A percentile compares a stretch with the other conserved stretches of the same genome.
phyloP scores from a whole-genome alignment of 202 grass and related monocot genomes.

The Carex arenaria region DNA sequence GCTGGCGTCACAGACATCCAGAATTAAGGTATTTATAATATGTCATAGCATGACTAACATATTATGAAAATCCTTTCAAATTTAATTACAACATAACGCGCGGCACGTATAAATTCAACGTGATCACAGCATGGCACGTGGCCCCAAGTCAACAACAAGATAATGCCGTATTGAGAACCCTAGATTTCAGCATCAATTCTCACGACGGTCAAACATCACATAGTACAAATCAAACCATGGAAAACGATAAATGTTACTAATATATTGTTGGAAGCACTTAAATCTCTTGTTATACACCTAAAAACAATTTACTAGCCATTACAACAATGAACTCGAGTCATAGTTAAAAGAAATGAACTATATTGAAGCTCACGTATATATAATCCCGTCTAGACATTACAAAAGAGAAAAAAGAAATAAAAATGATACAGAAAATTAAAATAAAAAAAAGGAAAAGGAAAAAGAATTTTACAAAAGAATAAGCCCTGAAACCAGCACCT shows the following conservation, averaged over 20 bases:
- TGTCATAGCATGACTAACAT: no score
- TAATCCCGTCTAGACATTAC: conserved; percentile 30
- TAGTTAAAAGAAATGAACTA: conserved; percentile 16
- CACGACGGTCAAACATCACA: not conserved
- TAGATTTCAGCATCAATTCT: not conserved
- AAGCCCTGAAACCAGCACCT: conserved; percentile 24
- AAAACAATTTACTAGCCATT: not conserved
- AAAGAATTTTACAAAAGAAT: conserved; percentile 32
- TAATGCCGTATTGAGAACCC: no score
- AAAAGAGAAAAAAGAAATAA: conserved; percentile 10
- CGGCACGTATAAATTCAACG: no score
- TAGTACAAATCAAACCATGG: not conserved
- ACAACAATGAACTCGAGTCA: not conserved
- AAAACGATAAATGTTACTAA: not conserved
- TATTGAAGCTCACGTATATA: conserved; percentile 28
- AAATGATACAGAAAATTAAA: conserved; percentile 23
- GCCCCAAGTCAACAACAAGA: no score
- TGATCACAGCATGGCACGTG: no score
- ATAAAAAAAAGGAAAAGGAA: not conserved
- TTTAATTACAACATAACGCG: no score
- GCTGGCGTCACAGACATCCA: no score
- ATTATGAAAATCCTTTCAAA: no score
- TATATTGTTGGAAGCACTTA: not conserved
- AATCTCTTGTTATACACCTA: not conserved
- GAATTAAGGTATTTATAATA: no score